phyloP scores from a whole-genome alignment of 1,284 basidiomycete genomes.

The Puccinia novopanici region DNA sequence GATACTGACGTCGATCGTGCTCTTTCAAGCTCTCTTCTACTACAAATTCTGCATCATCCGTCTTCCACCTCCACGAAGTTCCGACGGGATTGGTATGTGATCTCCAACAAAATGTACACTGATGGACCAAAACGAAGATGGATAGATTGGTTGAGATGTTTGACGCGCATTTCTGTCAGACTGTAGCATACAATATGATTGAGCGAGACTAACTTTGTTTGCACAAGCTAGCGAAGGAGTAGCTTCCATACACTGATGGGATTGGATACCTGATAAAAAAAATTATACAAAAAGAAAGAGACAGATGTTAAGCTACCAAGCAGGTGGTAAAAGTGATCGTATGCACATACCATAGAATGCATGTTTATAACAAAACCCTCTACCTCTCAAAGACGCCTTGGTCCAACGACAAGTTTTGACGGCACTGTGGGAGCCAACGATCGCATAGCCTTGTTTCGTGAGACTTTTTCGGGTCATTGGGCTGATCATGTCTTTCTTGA shows the following conservation, averaged over 20 bases:
- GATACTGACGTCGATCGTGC: slow-evolving; percentile 45
- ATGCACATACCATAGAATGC: slow-evolving; percentile 47
- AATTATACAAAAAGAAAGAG: neutral
- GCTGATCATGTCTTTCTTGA: slow-evolving; percentile 51
- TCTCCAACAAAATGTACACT: slow-evolving; percentile 52
- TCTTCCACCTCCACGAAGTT: slow-evolving; percentile 53
- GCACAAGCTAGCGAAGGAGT: slow-evolving; percentile 52
- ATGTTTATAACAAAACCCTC: slow-evolving; percentile 52
- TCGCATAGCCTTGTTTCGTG: slow-evolving; percentile 52
- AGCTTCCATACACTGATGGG: slow-evolving; percentile 52
- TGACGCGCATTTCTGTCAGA: neutral
- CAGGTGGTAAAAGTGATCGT: neutral
- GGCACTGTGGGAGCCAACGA: slow-evolving; percentile 51
- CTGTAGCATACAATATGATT: neutral
- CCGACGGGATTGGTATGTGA: slow-evolving; percentile 52
- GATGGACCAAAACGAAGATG: neutral
- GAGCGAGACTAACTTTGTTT: slow-evolving; percentile 37
- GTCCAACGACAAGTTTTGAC: slow-evolving; percentile 53
- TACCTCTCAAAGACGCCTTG: slow-evolving; percentile 48
- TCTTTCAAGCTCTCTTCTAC: slow-evolving; percentile 49
- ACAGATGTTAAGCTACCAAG: neutral
- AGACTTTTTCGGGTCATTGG: slow-evolving; percentile 50
- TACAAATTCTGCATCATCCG: slow-evolving; percentile 46
- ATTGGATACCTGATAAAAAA: slow-evolving; percentile 43
- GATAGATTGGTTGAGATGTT: neutral